Conservation (phyloP, 2,329 filamentous ascomycete species). For the Diaporthe longicolla region DNA sequence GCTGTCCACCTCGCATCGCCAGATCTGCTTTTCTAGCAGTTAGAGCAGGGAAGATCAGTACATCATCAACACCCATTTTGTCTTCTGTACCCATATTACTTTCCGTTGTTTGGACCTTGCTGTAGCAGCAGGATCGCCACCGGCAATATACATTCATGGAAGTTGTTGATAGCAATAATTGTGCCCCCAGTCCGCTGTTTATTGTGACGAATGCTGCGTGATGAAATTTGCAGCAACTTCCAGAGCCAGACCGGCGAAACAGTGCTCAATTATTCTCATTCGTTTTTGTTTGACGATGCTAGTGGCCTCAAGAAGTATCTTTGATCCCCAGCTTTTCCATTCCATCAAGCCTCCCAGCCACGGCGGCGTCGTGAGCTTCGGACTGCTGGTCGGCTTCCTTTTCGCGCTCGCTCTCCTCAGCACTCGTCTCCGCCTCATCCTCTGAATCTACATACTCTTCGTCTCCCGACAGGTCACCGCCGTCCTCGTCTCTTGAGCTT, state of each 20-base stretch:
- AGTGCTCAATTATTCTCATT: not conserved
- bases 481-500: constrained; percentile 57
- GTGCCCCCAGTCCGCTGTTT: not conserved
- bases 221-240: not conserved
- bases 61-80: constrained; percentile 41
- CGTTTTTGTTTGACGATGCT: not conserved
- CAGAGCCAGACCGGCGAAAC: not conserved
- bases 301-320: constrained; percentile 32
- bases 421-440: constrained; percentile 48
- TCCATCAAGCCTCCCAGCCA: constrained; percentile 41
- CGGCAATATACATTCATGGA: constrained; percentile 42
- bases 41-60: constrained; percentile 42
- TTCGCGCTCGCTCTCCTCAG: constrained; percentile 47
- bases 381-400: constrained; percentile 39
- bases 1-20: constrained; percentile 39
- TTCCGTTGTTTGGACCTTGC: constrained; percentile 42
- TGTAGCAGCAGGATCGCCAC: constrained; percentile 40
- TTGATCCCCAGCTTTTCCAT: constrained; percentile 42
- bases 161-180: constrained; percentile 40
- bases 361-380: not conserved
- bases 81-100: constrained; percentile 43
- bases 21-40: constrained; percentile 42
- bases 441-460: constrained; percentile 51
- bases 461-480: constrained; percentile 53
- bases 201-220: not conserved